Base-by-base conservation (phyloP, 352 stramenopile genomes). In the Phytopythium montanum region DNA sequence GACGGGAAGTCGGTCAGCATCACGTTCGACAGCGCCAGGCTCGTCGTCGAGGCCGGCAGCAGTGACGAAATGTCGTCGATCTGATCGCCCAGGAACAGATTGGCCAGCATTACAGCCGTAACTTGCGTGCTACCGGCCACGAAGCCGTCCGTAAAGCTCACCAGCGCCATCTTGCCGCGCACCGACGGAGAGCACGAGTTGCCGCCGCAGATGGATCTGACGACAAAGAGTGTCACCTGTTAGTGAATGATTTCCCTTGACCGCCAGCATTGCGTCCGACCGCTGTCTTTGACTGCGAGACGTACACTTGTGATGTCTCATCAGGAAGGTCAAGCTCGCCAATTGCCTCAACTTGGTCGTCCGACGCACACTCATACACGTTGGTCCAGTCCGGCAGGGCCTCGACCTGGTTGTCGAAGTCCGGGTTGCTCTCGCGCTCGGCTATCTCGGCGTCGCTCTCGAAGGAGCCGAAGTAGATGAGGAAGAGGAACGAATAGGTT, bases 391-490 rank as follows among this genome's bases (percentile, higher is more conserved):
- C 56, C 6, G 39, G 23, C n/a, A 70, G 68, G 1, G 56, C 52
- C 19, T 51, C 46, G 36, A 68, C 52, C 5, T 49, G 34, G 13
- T 64, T 34, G 31, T 61, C 57, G 39, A 63, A 59, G 16, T 38
- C 19, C 23, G 39, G 57, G 42, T 62, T 62, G 13, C 34, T 45
- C 1, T 51, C 53, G 33, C 51, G 59, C 33, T 51, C 61, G 5
- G 69, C 59, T 1, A 58, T 61, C 41, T 73, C 65, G 42, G 67
- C 38, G 19, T 49, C 57, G n/a, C 65, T 76, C 57, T 60, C 50
- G 45, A 66, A 73, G 3, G 54, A 61, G 14, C 65, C 69, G 29
- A 73, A 76, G 0, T 59, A 45, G 31, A 76, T 59, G 13, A 73
- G 48, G 23, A 76, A 64, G 26, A 52, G 36, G 59, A 66, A 34